These are phyloP conservation scores for Xylariaceae sp. DNA, from an alignment of 2,329 filamentous ascomycete genomes.

Conservation along the genomic window DNA sequence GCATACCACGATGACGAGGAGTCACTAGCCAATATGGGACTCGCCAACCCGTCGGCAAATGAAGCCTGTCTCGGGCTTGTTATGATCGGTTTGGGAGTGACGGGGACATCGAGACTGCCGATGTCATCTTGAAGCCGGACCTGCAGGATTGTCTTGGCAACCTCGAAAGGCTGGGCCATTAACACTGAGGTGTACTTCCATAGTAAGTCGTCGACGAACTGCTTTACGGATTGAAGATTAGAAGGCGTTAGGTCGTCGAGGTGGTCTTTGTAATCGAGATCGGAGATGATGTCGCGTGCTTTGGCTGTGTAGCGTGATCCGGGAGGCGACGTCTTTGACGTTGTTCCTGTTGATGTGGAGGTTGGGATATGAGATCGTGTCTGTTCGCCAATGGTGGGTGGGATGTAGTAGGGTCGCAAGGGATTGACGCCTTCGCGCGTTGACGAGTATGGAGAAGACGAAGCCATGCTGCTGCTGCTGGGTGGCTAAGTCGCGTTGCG, in stretches of 20 bases:
- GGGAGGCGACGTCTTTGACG: constrained; percentile 37
- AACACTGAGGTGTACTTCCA: constrained; percentile 90
- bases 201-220: constrained; percentile 76
- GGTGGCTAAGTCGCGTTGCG: too few relatives aligned
- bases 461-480: constrained; percentile 8
- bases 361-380: constrained; percentile 37
- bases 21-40: background rate
- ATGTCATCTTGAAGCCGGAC: constrained; percentile 57
- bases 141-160: constrained; percentile 90
- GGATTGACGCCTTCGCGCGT: constrained; percentile 53
- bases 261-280: constrained; percentile 90
- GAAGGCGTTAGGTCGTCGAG: constrained; percentile 73
- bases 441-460: constrained; percentile 38
- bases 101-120: constrained; percentile 32
- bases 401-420: constrained; percentile 57
- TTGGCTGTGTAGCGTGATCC: constrained; percentile 49
- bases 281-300: constrained; percentile 80
- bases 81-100: constrained; percentile 30
- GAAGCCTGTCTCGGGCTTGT: constrained; percentile 34
- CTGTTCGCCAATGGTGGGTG: constrained; percentile 61
- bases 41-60: constrained; percentile 26
- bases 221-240: constrained; percentile 68
- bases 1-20: constrained; percentile 5
- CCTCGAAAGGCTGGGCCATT: constrained; percentile 93
- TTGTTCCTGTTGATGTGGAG: constrained; percentile 43